Conservation (phyloP, 2,329 filamentous ascomycete species). For the Curvularia sp. region DNA sequence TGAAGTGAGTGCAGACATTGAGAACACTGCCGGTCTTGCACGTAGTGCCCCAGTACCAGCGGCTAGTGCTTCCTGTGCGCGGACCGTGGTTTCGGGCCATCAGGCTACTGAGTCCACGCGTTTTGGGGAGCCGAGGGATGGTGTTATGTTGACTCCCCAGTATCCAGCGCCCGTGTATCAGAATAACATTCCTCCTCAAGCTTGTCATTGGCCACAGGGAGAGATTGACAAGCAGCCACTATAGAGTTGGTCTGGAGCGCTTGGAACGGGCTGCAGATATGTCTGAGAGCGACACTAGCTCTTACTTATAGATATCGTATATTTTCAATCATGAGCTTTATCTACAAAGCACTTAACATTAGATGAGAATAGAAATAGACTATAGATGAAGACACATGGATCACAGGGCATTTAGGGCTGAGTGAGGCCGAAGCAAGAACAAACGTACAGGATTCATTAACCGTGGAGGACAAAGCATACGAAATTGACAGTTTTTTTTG, state of each 20-base stretch:
- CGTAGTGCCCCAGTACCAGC: not conserved
- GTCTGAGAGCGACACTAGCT: no score
- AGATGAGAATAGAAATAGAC: no score
- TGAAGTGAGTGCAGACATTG: not conserved
- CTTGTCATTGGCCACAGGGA: not conserved
- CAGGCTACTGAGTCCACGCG: not conserved
- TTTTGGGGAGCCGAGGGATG: not conserved
- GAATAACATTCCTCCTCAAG: not conserved
- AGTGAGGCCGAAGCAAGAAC: not conserved
- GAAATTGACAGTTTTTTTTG: not conserved
- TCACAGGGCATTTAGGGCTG: not conserved
- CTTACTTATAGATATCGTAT: not conserved
- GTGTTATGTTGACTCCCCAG: not conserved
- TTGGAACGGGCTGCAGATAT: not conserved
- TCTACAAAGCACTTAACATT: not conserved
- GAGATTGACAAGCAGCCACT: not conserved
- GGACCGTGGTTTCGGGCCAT: not conserved
- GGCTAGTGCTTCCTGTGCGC: not conserved
- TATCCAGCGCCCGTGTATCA: not conserved
- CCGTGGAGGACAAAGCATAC: not conserved
- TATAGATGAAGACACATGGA: not conserved
- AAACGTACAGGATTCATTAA: not conserved
- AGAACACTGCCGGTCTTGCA: not conserved
- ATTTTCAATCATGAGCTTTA: not conserved
- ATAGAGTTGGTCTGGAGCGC: not conserved